A percentile compares a stretch with the other conserved stretches of the same genome.
Conservation (phyloP, 1,139 yeast species). For the Scheffersomyces insectosa region DNA sequence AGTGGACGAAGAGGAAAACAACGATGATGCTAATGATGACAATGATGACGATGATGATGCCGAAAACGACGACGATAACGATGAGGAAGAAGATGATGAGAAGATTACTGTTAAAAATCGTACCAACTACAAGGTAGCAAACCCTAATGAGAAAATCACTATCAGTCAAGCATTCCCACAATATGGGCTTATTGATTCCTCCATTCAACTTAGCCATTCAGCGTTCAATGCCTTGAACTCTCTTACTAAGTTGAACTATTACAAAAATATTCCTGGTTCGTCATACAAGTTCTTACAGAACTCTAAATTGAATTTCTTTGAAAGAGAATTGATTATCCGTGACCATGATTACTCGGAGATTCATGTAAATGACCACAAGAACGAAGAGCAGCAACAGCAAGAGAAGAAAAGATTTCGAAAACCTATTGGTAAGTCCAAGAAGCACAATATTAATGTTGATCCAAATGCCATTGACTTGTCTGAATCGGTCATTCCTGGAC, state of each 20-base stretch:
- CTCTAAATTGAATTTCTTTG: slow-evolving; percentile 31
- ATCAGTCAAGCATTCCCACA: slow-evolving; percentile 45
- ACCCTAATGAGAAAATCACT: slow-evolving; percentile 30
- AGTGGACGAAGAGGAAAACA: slow-evolving; percentile 4
- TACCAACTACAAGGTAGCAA: slow-evolving; percentile 4
- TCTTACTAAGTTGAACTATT: slow-evolving; percentile 38
- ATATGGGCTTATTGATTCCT: slow-evolving; percentile 35
- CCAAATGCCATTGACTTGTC: slow-evolving; percentile 42
- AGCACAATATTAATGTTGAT: slow-evolving; percentile 35
- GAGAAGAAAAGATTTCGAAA: slow-evolving; percentile 19
- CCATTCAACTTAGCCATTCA: slow-evolving; percentile 33
- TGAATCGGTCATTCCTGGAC: slow-evolving; percentile 47
- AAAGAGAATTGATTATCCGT: slow-evolving; percentile 31
- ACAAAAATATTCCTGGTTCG: slow-evolving; percentile 22
- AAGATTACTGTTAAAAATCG: not conserved
- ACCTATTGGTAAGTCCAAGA: slow-evolving; percentile 33
- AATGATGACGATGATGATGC: slow-evolving; percentile 1
- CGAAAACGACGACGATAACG: slow-evolving; percentile 4
- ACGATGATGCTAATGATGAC: slow-evolving; percentile 2
- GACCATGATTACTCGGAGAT: slow-evolving; percentile 30
- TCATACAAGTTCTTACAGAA: slow-evolving; percentile 25
- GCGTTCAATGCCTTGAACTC: slow-evolving; percentile 38
- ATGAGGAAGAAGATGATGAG: slow-evolving; percentile 7
- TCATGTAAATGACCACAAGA: slow-evolving; percentile 16
- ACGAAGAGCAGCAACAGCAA: slow-evolving; percentile 4